Percentiles rank a stretch among this genome's conserved stretches.
Conservation (phyloP, 2,329 filamentous ascomycete genomes). For the Fusarium globosum region DNA sequence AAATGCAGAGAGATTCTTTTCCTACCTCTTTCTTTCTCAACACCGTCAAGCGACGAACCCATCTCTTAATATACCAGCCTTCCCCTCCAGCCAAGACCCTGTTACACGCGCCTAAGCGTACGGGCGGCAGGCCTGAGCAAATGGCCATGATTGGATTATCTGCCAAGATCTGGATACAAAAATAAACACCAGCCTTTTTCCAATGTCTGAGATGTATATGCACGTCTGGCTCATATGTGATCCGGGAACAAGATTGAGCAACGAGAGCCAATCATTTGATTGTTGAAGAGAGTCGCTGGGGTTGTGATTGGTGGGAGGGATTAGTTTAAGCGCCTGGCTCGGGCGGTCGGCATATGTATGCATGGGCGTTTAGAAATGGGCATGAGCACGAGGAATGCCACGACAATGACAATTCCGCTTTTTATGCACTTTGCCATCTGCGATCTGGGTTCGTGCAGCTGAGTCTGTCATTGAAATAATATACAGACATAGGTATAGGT, state of each 20-base stretch:
- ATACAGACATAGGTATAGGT: not conserved
- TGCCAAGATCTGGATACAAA: conserved; percentile 24
- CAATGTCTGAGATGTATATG: conserved; percentile 14
- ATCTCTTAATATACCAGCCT: conserved; percentile 45
- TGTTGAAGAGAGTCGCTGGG: conserved; percentile 3
- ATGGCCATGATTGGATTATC: conserved; percentile 24
- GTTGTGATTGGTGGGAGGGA: conserved; percentile 28
- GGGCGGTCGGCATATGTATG: conserved; percentile 31
- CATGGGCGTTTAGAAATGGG: conserved; percentile 30
- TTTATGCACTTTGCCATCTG: conserved; percentile 23
- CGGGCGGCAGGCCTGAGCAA: conserved; percentile 25
- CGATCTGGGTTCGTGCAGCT: conserved; percentile 4
- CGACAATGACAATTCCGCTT: conserved; percentile 1
- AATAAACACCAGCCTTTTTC: conserved; percentile 32
- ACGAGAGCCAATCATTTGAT: conserved; percentile 28
- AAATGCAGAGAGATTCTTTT: conserved; percentile 38
- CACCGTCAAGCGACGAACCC: conserved; percentile 20
- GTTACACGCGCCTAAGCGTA: conserved; percentile 20
- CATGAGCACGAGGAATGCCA: conserved; percentile 10
- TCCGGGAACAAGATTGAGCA: conserved; percentile 20
- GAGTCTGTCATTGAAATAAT: not conserved
- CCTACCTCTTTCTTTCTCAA: conserved; percentile 29
- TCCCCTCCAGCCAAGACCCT: conserved; percentile 9
- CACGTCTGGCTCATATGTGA: conserved; percentile 30
- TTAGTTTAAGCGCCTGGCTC: conserved; percentile 36